Evolutionary conservation across 805 yeast genomes (phyloP).

Genomic region (Metahyphopichia silvanorum): DNA sequence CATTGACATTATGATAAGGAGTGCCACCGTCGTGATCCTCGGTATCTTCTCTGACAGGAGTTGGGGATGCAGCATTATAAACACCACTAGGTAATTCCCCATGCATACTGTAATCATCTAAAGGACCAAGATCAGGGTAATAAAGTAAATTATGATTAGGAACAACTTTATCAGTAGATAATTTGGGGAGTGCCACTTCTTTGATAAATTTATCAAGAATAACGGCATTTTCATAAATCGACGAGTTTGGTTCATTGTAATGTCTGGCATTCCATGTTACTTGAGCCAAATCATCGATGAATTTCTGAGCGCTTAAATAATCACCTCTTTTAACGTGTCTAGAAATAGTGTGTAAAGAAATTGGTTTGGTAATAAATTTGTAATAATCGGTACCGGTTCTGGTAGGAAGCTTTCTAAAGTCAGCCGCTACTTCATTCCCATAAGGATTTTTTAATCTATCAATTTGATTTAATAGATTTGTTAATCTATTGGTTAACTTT

Average conservation of each 20-base stretch:
- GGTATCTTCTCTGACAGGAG: not conserved
- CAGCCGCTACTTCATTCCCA: constrained; percentile 44
- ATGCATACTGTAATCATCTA: constrained; percentile 37
- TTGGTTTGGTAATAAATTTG: constrained; percentile 73
- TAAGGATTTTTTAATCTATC: constrained; percentile 36
- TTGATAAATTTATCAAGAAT: constrained; percentile 51
- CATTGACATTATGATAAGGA: not conserved
- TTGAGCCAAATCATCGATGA: constrained; percentile 74
- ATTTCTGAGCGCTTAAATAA: constrained; percentile 64
- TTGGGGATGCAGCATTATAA: not conserved
- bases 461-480: constrained; percentile 34
- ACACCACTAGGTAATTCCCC: not conserved
- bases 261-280: constrained; percentile 88
- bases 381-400: constrained; percentile 76
- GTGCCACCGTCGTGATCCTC: not conserved
- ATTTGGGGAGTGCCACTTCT: constrained; percentile 45
- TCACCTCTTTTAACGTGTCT: constrained; percentile 50
- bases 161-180: constrained; percentile 40
- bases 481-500: constrained; percentile 31
- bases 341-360: constrained; percentile 71
- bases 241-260: constrained; percentile 69
- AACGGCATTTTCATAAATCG: constrained; percentile 66
- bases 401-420: constrained; percentile 75
- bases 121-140: constrained; percentile 67
- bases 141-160: constrained; percentile 32